A percentile compares a stretch with the other conserved stretches of the same genome.
Evolutionary conservation across 2,329 filamentous ascomycete genomes (phyloP).

Genomic region (Pseudogymnoascus sp.): DNA sequence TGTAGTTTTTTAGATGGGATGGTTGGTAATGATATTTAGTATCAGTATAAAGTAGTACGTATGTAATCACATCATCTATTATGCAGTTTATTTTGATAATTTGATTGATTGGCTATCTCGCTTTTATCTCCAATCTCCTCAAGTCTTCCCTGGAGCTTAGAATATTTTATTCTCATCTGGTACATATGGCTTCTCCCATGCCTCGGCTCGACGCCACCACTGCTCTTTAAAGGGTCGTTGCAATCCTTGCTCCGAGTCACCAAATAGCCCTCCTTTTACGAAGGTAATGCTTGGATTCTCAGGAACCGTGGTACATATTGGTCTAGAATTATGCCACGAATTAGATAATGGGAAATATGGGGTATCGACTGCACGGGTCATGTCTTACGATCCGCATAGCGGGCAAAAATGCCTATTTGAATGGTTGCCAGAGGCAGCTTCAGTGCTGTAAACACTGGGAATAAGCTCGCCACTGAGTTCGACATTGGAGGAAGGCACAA

Average conservation of each 20-base stretch:
- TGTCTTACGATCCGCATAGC: conserved; percentile 14
- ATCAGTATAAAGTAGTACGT: background rate
- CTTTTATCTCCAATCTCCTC: background rate
- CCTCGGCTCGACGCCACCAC: conserved; percentile 14
- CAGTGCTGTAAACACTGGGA: conserved; percentile 12
- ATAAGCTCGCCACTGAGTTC: conserved; percentile 8
- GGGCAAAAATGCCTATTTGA: conserved; percentile 14
- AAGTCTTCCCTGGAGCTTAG: background rate
- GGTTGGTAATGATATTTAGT: background rate
- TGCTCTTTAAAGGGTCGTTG: conserved; percentile 12
- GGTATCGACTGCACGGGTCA: background rate
- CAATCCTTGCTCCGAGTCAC: conserved; percentile 7
- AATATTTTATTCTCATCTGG: background rate
- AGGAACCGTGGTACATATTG: conserved; percentile 11
- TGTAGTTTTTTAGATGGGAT: background rate
- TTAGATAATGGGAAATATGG: background rate
- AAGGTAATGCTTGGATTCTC: conserved; percentile 6
- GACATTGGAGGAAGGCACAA: conserved; percentile 9
- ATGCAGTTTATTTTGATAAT: background rate
- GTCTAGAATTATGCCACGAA: background rate
- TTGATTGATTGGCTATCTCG: background rate
- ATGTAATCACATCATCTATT: background rate
- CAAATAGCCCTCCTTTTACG: conserved; percentile 16
- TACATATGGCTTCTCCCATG: conserved; percentile 13
- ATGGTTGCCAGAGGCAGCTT: conserved; percentile 13